phyloP scores from a whole-genome alignment of 495 filamentous ascomycete genomes.

The Paragyromitra xinjiangensis region DNA sequence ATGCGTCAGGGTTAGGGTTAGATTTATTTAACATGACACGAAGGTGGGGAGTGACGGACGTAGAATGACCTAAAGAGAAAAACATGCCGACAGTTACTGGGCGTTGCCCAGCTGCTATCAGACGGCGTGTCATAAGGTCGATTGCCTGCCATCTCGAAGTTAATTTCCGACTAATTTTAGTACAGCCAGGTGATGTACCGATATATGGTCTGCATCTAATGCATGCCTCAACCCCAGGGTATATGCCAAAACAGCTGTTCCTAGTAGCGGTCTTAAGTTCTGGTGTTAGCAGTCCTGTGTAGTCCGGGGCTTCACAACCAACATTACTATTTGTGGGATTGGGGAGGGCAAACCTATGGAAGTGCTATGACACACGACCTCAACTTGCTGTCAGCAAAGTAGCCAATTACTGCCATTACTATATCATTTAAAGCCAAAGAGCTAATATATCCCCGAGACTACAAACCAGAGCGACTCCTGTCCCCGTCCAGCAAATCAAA shows the following conservation, averaged over 20 bases:
- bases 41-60: slow-evolving; percentile 61
- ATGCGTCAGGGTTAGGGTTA: slow-evolving; percentile 7
- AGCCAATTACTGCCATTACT: not conserved
- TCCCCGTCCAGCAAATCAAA: slow-evolving; percentile 53
- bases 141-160: slow-evolving; percentile 69
- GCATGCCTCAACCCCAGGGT: slow-evolving; percentile 92
- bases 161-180: not conserved
- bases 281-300: not conserved
- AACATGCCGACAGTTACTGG: slow-evolving; percentile 96
- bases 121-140: slow-evolving; percentile 90
- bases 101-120: slow-evolving; percentile 84
- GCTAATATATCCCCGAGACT: not conserved
- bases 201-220: slow-evolving; percentile 95
- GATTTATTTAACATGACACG: not conserved
- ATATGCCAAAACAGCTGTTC: slow-evolving; percentile 83
- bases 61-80: slow-evolving; percentile 92
- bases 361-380: slow-evolving; percentile 20
- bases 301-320: not conserved
- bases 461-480: slow-evolving; percentile 53
- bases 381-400: not conserved
- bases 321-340: not conserved
- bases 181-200: slow-evolving; percentile 59
- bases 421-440: not conserved
- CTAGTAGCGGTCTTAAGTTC: slow-evolving; percentile 68
- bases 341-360: slow-evolving; percentile 39